Evolutionary conservation across 352 stramenopile genomes (phyloP).

Genomic region (Phytophthora cactorum): DNA sequence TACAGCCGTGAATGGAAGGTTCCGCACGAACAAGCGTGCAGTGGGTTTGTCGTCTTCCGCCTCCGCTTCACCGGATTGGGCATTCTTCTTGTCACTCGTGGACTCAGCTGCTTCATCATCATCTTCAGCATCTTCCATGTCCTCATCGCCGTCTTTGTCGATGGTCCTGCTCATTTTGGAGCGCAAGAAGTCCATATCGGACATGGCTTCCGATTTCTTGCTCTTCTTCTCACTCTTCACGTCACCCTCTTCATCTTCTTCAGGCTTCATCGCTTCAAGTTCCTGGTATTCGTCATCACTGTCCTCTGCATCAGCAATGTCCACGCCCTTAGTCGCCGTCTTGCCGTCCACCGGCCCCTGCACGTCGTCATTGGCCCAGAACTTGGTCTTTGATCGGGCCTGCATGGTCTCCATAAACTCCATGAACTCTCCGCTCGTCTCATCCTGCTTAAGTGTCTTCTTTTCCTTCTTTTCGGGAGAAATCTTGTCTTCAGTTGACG

Average conservation of each 20-base stretch:
- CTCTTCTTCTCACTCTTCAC: slow-evolving; percentile 30
- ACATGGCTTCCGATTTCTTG: slow-evolving; percentile 51
- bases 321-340: slow-evolving; percentile 30
- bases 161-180: slow-evolving; percentile 95
- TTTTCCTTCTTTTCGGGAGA: slow-evolving; percentile 35
- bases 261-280: slow-evolving; percentile 32
- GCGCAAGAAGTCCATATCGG: slow-evolving; percentile 94
- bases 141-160: slow-evolving; percentile 62
- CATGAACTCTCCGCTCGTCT: slow-evolving; percentile 70
- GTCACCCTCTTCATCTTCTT: slow-evolving; percentile 41
- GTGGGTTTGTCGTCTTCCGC: slow-evolving; percentile 50
- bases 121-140: slow-evolving; percentile 50
- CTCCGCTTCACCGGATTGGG: slow-evolving; percentile 14
- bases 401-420: slow-evolving; percentile 94
- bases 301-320: slow-evolving; percentile 40
- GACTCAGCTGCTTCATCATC: slow-evolving; percentile 29
- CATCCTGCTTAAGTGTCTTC: slow-evolving; percentile 24
- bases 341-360: slow-evolving; percentile 46
- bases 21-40: slow-evolving; percentile 97
- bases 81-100: slow-evolving; percentile 8
- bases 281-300: slow-evolving; percentile 50
- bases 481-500: slow-evolving; percentile 16
- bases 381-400: slow-evolving; percentile 86
- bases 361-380: slow-evolving; percentile 92
- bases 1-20: slow-evolving; percentile 96